Base-by-base conservation (phyloP, 2,329 filamentous ascomycete species). In the Colletotrichum sp. region DNA sequence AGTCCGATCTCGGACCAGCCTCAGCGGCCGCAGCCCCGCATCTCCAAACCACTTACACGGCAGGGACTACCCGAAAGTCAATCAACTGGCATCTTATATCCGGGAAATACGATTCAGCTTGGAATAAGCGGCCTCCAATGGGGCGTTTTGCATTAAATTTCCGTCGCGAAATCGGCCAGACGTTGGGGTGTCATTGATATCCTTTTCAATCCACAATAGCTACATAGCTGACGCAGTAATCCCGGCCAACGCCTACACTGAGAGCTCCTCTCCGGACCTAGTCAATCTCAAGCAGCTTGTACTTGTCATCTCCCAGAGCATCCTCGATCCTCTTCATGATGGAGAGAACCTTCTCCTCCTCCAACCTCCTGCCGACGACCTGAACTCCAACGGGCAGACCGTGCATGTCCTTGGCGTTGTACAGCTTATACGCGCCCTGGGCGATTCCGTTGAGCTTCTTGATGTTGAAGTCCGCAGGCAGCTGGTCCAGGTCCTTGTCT, bases 341-440 rank as follows among this genome's bases (percentile, higher is more conserved):
- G 1, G 93, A 92, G 66, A 98, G 85, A 0, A 98, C 95, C 86
- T 96, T 97, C 86, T 98, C 95, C 83, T 98, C 96, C 82, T 97
- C 93, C 80, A 98, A 85, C 43, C 95, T 89, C 57, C 93, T 89
- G 0, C 95, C 95, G 0, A 98, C 93, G 28, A 98, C 89, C 84
- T 98, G 96, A 9, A 98, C 93, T 0, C 92, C 96, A 1, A 98
- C 95, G 0, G 96, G 96, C 55, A 98, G 86, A 1, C 96, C 96
- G 63, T 95, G 93, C 96, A 98, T 98, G 74, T 92, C 92, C 16
- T 88, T 86, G 0, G 95, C 93, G 83, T 98, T 92, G 83, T 98
- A 98, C 79, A 95, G 90, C 84, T 94, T 95, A 84, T 97, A 98
- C 0, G 95, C 96, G 4, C 96, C 95, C 74, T 89, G 89, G 0